phyloP scores from a whole-genome alignment of 208 protist species.

The Leishmania aethiopica region DNA sequence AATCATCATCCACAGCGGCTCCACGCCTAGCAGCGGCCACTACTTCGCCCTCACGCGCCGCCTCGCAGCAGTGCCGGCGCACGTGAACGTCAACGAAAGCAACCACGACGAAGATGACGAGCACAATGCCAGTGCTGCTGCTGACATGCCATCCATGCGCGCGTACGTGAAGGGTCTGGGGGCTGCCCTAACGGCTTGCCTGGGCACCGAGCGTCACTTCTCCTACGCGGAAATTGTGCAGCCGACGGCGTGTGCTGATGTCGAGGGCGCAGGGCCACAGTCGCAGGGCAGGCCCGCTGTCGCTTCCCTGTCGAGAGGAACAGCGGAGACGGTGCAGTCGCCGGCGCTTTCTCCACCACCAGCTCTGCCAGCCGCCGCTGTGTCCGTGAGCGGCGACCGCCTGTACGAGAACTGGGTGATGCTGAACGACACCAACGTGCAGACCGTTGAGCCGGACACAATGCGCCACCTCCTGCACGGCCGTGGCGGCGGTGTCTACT shows the following conservation, averaged over 20 bases:
- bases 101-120: neutral
- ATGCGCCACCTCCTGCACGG: slow-evolving; percentile 44
- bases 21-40: slow-evolving; percentile 60
- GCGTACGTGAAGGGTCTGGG: slow-evolving; percentile 11
- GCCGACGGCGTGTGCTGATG: neutral
- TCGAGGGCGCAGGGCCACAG: neutral
- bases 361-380: neutral
- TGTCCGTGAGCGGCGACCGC: slow-evolving; percentile 13
- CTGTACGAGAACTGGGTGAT: slow-evolving; percentile 51
- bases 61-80: neutral
- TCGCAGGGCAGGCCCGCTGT: neutral
- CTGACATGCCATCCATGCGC: neutral
- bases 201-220: neutral
- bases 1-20: slow-evolving; percentile 73
- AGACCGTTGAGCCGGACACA: slow-evolving; percentile 20
- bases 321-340: neutral
- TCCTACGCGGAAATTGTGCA: neutral
- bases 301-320: neutral
- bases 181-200: slow-evolving; percentile 8
- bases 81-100: neutral
- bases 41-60: slow-evolving; percentile 53
- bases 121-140: neutral
- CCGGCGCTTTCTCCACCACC: slow-evolving; percentile 3
- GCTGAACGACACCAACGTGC: slow-evolving; percentile 62
- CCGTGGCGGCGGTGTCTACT: slow-evolving; percentile 43